Evolutionary conservation across 805 yeast genomes (phyloP), one percentile per base, ranked within the genome.

Genomic region (Schwanniomyces yamadae): DNA sequence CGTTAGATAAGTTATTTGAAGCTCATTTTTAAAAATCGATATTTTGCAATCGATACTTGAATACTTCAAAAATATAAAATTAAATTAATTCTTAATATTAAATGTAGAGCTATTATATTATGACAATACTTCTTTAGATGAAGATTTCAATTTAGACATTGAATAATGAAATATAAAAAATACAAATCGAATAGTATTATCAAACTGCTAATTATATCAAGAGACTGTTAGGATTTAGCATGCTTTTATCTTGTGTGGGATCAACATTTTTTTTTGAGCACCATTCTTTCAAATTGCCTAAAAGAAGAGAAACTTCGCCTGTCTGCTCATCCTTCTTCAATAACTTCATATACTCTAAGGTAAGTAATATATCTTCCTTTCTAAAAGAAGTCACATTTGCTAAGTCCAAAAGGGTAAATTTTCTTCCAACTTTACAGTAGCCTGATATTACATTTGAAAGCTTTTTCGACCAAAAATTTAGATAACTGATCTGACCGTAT

Each of bases 401-500:
- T 2, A 85, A 52, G 15, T 71, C 64, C 7, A 68, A 68, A 8
- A 84, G 45, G 0, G 79, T 69, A 1, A 79, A 40, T n/a, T 28
- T 11, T 5, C 31, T 23, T 3, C 22, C 36, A 1, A 23, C 15
- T 8, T 12, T 39, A n/a, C 44, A 28, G 10, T 46, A 39, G 3
- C 40, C 13, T 4, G 43, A 12, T 5, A 64, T 39, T 18, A 48
- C 23, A 21, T 41, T 23, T 6, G 66, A 59, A 7, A 68, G 39
- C 28, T 48, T 52, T 31, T 72, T 67, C 5, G 84, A 67, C 99
- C 98, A 93, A 59, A 77, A 90, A 11, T 73, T 63, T 13, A 84
- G 52, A 52, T 89, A 93, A 5, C 90, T 77, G 7, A 77, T 63
- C 34, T 73, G 70, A 0, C 99, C 99, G 58, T 80, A 84, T 0